Percentiles rank a stretch among this genome's conserved stretches.
Conservation (phyloP, 2,329 filamentous ascomycete genomes). For the Epichloe amarillans region DNA sequence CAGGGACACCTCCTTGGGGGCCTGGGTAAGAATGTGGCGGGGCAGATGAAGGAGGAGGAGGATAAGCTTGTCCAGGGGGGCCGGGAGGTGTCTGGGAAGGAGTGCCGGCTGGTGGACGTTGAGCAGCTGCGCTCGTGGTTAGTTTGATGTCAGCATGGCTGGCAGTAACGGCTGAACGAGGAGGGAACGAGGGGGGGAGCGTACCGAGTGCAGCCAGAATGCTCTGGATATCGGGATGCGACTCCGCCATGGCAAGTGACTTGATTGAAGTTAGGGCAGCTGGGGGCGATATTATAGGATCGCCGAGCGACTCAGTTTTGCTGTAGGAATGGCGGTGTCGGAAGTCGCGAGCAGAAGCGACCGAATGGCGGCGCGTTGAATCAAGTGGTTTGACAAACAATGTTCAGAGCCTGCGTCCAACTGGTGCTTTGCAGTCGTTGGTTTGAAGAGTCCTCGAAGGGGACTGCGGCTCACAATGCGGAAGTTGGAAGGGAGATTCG, state of each 20-base stretch:
- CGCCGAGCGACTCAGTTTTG: neutral
- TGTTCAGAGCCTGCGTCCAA: neutral
- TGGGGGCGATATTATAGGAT: neutral
- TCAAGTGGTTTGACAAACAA: neutral
- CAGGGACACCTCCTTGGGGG: slow-evolving; percentile 21
- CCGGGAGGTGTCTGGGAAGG: slow-evolving; percentile 29
- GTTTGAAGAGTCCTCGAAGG: neutral
- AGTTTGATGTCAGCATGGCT: neutral
- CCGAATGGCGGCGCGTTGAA: neutral
- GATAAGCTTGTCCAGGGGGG: slow-evolving; percentile 23
- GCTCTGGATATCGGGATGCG: slow-evolving; percentile 29
- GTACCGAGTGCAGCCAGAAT: slow-evolving; percentile 36
- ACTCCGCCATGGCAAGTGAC: slow-evolving; percentile 21
- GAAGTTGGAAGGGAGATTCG: neutral
- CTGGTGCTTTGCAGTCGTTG: neutral
- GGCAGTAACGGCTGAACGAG: neutral
- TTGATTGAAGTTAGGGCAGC: neutral
- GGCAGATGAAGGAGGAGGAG: slow-evolving; percentile 24
- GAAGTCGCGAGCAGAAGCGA: neutral
- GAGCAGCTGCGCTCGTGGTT: slow-evolving; percentile 23
- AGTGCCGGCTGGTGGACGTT: slow-evolving; percentile 28
- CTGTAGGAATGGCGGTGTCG: neutral
- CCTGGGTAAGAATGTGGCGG: slow-evolving; percentile 24
- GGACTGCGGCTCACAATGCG: neutral
- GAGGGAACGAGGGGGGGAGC: slow-evolving; percentile 14